These are phyloP conservation scores for Cordyceps cateniannulata DNA, from an alignment of 2,329 filamentous ascomycete genomes.

Conservation along the genomic window DNA sequence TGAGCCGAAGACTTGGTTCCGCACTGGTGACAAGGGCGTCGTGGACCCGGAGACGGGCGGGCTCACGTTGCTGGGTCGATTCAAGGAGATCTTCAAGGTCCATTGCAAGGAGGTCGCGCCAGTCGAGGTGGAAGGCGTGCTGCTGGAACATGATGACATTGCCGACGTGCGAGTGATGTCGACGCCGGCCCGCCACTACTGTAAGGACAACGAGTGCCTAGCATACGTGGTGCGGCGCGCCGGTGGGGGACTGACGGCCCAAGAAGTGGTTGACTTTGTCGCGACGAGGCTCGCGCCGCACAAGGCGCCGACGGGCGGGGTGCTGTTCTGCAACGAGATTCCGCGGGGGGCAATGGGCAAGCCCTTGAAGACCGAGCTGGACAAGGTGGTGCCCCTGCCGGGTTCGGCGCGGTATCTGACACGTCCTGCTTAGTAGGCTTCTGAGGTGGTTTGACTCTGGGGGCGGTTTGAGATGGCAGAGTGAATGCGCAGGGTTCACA, in stretches of 20 bases:
- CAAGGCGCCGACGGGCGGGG: constrained; percentile 2
- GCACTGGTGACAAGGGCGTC: constrained; percentile 2
- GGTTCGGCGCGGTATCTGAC: neutral
- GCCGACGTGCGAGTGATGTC: neutral
- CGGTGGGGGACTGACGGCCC: neutral
- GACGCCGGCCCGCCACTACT: neutral
- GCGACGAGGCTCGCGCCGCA: neutral
- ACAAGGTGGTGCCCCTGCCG: neutral
- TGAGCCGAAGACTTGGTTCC: too few relatives aligned
- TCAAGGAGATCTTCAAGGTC: constrained; percentile 11
- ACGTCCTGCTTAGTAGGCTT: neutral
- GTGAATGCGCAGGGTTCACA: too few relatives aligned
- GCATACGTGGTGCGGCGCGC: neutral
- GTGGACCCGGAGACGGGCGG: neutral
- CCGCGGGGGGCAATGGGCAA: constrained; percentile 6
- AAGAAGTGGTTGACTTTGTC: neutral
- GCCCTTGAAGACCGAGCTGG: neutral
- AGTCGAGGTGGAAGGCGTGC: constrained; percentile 3
- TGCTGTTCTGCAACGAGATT: constrained; percentile 3
- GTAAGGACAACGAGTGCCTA: constrained; percentile 1
- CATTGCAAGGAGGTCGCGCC: constrained; percentile 1
- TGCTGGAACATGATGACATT: neutral
- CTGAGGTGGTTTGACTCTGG: too few relatives aligned
- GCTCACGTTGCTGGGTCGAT: neutral
- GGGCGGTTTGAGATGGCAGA: too few relatives aligned